Evolutionary conservation across 257 asterid species (phyloP).

Genomic region (Galeopsis tetrahit): DNA sequence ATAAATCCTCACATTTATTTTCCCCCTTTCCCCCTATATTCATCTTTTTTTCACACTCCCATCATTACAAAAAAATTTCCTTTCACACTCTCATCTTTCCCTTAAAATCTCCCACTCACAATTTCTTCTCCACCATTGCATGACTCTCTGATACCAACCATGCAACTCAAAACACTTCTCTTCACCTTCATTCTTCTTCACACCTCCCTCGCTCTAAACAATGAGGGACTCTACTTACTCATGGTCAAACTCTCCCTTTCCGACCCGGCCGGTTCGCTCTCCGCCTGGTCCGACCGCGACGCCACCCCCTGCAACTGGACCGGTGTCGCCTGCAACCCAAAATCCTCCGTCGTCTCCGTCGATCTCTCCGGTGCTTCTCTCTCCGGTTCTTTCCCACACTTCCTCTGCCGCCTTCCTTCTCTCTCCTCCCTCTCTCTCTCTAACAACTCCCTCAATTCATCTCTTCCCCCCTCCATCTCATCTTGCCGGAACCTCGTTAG

Average conservation of each 20-base stretch:
- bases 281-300: conserved; percentile 59
- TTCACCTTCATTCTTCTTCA: background rate
- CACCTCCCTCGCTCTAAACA: conserved; percentile 50
- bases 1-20: conserved; percentile 34
- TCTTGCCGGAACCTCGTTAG: conserved; percentile 52
- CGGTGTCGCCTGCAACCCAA: conserved; percentile 57
- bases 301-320: conserved; percentile 88
- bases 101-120: background rate
- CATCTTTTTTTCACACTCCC: conserved; percentile 23
- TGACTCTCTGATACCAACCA: conserved; percentile 27
- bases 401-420: conserved; percentile 58
- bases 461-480: conserved; percentile 61
- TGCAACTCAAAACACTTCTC: conserved; percentile 29
- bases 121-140: conserved; percentile 21
- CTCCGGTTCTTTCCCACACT: conserved; percentile 61
- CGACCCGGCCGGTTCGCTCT: conserved; percentile 52
- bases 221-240: conserved; percentile 51
- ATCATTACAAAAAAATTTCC: conserved; percentile 13
- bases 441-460: conserved; percentile 54
- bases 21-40: background rate
- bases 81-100: conserved; percentile 17
- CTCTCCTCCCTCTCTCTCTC: conserved; percentile 52
- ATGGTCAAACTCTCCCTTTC: conserved; percentile 50
- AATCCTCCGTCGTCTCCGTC: conserved; percentile 51
- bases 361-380: conserved; percentile 50